These are phyloP conservation scores for Cryphonectria carpinicola DNA, from an alignment of 2,329 filamentous ascomycete genomes.

Conservation along the genomic window DNA sequence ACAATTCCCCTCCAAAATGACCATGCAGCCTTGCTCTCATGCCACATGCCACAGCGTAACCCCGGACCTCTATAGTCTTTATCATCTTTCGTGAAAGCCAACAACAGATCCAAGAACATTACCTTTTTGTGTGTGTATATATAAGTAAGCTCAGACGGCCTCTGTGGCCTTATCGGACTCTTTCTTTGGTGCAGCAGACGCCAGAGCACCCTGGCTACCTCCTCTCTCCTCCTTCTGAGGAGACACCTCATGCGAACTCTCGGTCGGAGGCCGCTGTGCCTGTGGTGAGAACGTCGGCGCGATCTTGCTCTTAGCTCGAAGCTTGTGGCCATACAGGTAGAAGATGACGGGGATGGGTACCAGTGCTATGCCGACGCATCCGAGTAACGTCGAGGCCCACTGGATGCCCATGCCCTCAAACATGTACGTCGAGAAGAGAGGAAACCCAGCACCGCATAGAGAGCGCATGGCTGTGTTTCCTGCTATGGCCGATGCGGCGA, in stretches of 20 bases:
- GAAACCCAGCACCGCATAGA: constrained; percentile 77
- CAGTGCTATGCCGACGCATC: constrained; percentile 60
- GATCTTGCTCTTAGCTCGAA: constrained; percentile 59
- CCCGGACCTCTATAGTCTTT: neutral
- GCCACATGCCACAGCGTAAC: neutral
- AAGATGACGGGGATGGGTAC: constrained; percentile 68
- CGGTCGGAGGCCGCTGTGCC: constrained; percentile 13
- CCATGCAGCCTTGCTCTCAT: neutral
- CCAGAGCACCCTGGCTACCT: constrained; percentile 24
- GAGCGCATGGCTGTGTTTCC: constrained; percentile 83
- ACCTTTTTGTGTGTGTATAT: too few relatives aligned
- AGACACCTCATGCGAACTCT: constrained; percentile 11
- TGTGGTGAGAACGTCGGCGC: constrained; percentile 51
- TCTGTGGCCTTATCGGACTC: constrained; percentile 33
- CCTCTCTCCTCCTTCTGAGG: constrained; percentile 21
- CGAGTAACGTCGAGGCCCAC: constrained; percentile 65
- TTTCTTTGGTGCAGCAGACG: constrained; percentile 25
- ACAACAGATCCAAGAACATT: neutral
- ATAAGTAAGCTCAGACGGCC: constrained; percentile 30
- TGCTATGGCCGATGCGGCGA: constrained; percentile 79
- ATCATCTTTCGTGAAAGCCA: neutral
- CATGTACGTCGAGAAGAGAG: constrained; percentile 76
- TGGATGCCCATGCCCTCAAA: constrained; percentile 65
- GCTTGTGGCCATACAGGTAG: constrained; percentile 61
- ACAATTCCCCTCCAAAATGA: neutral